Evolutionary conservation across 345 rosid genomes (phyloP), one percentile per base, ranked within the genome.

Genomic region (Hypericum androsaemum): DNA sequence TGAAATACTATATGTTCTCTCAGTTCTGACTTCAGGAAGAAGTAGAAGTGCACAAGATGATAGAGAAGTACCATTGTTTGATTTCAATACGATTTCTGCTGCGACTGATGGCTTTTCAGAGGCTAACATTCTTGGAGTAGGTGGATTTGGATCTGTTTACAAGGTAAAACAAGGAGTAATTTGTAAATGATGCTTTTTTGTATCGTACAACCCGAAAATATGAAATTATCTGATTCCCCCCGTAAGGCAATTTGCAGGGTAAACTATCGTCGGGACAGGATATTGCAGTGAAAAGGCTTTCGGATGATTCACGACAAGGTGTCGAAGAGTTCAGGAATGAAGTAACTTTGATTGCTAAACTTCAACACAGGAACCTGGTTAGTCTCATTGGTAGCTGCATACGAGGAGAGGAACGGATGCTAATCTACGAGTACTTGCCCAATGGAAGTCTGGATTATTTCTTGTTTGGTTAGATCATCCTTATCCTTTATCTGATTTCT

Each of bases 111-210:
- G 56, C 53, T 77, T 74, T 54, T 68, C 73, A 0, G 14, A 45
- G 3, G 47, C 41, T 5, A 74, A 74, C 52, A 42, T 43, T 43
- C 35, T 74, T n/a, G 82, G 79, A 8, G 42, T 52, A 10, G 82
- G 77, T 6, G 82, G 79, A 12, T 74, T 70, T 52, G 74, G 82
- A 22, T 48, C 70, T 12, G 74, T 77, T 37, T 77, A 73, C 58
- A 64, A 57, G 68, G 62, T 64, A 51, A 54, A 53, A 39, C 2
- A 0, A 58, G 7, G 40, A 16, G 16, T 15, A 7, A 39, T 48
- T 61, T 28, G 39, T 12, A 41, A 8, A 5, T 53, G 32, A 9
- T 3, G 32, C 28, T 5, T 41, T n/a, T 15, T 45, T 47, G 60
- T 7, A 5, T 28, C 7, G 40, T 36, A 28, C 7, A 44, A 8